Evolutionary conservation across 768 basidiomycete species (phyloP).

Genomic region (Mycena leptocephala): DNA sequence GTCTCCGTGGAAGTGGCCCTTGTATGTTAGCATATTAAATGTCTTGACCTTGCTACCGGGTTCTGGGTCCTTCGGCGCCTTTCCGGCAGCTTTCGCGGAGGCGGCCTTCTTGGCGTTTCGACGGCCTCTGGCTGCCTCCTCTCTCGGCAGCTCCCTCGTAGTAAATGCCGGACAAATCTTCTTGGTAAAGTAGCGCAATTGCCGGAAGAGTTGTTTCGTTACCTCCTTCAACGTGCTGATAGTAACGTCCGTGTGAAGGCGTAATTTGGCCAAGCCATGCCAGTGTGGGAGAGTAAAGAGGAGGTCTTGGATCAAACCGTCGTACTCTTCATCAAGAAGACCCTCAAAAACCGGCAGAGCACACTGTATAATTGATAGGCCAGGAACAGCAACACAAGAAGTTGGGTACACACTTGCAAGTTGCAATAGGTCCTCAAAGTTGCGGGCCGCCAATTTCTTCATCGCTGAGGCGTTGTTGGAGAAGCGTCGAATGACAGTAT

Average conservation of each 20-base stretch:
- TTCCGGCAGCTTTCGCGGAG: neutral
- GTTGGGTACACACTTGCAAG: conserved; percentile 51
- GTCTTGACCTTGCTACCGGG: conserved; percentile 2
- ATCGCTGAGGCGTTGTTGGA: conserved; percentile 48
- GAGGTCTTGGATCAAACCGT: conserved; percentile 41
- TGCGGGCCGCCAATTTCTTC: conserved; percentile 50
- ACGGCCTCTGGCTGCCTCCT: conserved; percentile 43
- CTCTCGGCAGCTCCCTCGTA: conserved; percentile 50
- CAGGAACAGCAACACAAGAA: neutral
- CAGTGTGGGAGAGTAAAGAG: conserved; percentile 49
- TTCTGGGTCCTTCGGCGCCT: neutral
- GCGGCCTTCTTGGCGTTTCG: conserved; percentile 25
- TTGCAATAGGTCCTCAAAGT: conserved; percentile 58
- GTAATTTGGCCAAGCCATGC: conserved; percentile 54
- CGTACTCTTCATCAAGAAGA: conserved; percentile 44
- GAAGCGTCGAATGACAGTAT: conserved; percentile 50
- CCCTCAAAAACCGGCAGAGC: conserved; percentile 56
- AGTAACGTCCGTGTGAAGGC: conserved; percentile 45
- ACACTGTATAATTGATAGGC: conserved; percentile 41
- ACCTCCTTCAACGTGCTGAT: conserved; percentile 34
- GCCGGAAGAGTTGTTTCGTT: conserved; percentile 41
- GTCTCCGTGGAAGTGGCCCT: conserved; percentile 46
- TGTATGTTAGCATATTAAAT: conserved; percentile 40
- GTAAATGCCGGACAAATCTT: conserved; percentile 38
- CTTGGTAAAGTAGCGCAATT: conserved; percentile 40